phyloP scores from a whole-genome alignment of 225 moss, liverwort and hornwort species.

The Rhytidiadelphus loreus region DNA sequence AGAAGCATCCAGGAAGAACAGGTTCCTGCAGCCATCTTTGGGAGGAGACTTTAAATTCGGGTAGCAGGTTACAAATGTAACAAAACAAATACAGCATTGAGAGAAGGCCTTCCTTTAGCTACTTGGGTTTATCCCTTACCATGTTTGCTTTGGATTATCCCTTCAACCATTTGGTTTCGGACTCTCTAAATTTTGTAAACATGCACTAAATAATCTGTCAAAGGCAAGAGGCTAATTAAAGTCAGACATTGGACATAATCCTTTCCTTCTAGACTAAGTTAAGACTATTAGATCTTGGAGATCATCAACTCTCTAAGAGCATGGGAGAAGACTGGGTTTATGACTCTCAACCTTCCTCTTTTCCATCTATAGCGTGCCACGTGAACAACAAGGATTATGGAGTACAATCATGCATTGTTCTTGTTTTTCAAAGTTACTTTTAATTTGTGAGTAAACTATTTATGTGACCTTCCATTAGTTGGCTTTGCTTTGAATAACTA shows the following conservation, averaged over 20 bases:
- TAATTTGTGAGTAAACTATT: background rate
- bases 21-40: conserved; percentile 51
- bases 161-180: background rate
- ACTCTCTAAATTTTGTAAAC: background rate
- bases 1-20: conserved; percentile 67
- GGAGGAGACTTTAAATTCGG: background rate
- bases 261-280: background rate
- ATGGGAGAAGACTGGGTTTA: background rate
- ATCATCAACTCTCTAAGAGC: background rate
- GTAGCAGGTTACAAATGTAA: background rate
- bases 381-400: background rate
- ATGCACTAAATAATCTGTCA: background rate
- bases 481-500: background rate
- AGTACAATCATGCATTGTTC: background rate
- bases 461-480: background rate
- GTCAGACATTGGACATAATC: background rate
- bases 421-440: background rate
- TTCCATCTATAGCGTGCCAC: background rate
- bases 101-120: background rate
- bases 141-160: background rate
- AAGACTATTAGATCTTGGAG: background rate
- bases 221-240: background rate
- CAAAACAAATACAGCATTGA: background rate
- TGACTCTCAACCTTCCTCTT: background rate
- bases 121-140: background rate